Percentiles rank a stretch among this genome's conserved stretches.
These are phyloP conservation scores for Ascochyta pisi DNA, from an alignment of 2,329 filamentous ascomycete genomes.

Conservation along the genomic window DNA sequence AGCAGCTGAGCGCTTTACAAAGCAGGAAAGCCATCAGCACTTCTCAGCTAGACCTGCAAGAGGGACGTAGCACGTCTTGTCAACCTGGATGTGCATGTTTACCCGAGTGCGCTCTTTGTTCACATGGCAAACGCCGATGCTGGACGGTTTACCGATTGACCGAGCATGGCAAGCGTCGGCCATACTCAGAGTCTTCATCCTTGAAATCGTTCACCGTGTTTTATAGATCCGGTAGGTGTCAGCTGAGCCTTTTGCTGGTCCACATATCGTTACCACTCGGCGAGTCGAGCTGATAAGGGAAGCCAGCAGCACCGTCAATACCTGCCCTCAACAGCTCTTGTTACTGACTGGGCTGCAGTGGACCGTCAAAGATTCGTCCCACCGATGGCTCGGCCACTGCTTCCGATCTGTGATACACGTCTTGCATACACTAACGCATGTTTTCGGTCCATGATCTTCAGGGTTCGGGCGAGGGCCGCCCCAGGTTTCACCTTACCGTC, in stretches of 20 bases:
- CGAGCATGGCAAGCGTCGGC: neutral
- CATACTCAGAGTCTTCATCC: neutral
- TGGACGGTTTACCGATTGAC: neutral
- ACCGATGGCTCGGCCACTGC: neutral
- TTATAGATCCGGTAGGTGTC: neutral
- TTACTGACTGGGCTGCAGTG: neutral
- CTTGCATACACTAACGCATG: slow-evolving; percentile 2
- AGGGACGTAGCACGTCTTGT: neutral
- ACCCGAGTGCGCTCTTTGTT: neutral
- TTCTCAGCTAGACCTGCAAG: slow-evolving; percentile 4
- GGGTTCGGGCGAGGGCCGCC: neutral
- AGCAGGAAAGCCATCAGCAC: slow-evolving; percentile 7
- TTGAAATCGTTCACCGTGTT: neutral
- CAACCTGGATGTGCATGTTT: neutral
- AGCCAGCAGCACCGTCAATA: neutral
- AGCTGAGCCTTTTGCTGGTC: neutral
- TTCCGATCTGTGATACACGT: neutral
- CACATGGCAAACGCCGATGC: neutral
- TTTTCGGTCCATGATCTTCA: neutral
- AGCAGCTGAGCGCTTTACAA: neutral
- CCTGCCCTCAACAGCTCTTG: neutral
- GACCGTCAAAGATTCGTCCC: neutral
- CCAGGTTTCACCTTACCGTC: neutral
- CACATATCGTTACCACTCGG: neutral
- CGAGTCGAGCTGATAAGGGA: neutral